Conservation (phyloP, 805 yeast species). For the Kuraishia floccosa region DNA sequence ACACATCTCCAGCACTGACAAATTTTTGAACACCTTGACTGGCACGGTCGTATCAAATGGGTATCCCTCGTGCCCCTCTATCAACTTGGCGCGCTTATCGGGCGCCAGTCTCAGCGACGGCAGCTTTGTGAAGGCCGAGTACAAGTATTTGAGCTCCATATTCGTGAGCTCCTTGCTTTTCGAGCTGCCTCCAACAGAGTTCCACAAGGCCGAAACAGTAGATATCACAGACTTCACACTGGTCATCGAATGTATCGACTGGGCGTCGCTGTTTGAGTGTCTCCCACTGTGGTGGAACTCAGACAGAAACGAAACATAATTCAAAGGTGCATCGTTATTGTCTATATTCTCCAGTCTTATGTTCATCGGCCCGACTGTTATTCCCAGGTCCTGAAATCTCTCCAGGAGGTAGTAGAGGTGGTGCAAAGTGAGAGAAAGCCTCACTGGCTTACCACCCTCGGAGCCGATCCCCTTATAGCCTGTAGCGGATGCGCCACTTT, state of each 20-base stretch:
- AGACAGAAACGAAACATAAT: conserved; percentile 47
- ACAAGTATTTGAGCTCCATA: conserved; percentile 39
- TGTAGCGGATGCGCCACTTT: conserved; percentile 3
- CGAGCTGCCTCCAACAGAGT: conserved; percentile 10
- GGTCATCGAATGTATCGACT: conserved; percentile 46
- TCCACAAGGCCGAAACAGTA: conserved; percentile 30
- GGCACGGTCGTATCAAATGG: conserved; percentile 67
- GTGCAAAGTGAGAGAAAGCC: conserved; percentile 49
- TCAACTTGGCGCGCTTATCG: conserved; percentile 44
- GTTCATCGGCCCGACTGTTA: conserved; percentile 50
- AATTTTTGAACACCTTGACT: conserved; percentile 45
- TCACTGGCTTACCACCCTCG: conserved; percentile 30
- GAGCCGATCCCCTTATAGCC: not conserved
- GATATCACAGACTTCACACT: conserved; percentile 45
- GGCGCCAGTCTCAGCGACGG: conserved; percentile 55
- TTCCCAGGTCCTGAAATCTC: conserved; percentile 34
- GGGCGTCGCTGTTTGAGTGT: conserved; percentile 24
- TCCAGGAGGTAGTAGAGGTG: conserved; percentile 54
- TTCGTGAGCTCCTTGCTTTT: conserved; percentile 16
- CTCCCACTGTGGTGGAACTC: conserved; percentile 36
- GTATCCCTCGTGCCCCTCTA: conserved; percentile 54
- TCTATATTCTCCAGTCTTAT: conserved; percentile 46
- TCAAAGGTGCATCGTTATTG: conserved; percentile 34
- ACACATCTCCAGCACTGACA: conserved; percentile 47
- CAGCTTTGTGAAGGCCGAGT: conserved; percentile 52